These are phyloP conservation scores for Laburnicola sp. DNA, from an alignment of 2,329 filamentous ascomycete genomes.

Conservation along the genomic window DNA sequence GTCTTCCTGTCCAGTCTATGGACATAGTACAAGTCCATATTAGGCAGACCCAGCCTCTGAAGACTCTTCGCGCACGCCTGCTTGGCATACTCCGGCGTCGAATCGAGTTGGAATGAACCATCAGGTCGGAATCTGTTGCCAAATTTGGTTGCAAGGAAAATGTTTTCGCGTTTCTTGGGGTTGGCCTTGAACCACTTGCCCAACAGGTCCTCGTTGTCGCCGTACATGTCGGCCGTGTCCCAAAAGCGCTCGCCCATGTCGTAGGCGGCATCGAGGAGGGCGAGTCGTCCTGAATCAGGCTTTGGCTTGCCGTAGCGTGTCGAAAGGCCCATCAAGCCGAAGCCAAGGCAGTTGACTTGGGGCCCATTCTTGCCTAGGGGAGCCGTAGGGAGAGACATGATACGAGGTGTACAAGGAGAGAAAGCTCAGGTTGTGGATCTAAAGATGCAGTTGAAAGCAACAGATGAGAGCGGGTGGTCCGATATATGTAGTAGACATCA, in stretches of 20 bases:
- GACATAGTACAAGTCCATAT: conserved; percentile 52
- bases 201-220: conserved; percentile 41
- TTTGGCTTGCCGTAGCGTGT: conserved; percentile 52
- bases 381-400: conserved; percentile 46
- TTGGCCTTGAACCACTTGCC: conserved; percentile 42
- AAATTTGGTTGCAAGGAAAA: conserved; percentile 51
- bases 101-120: conserved; percentile 44
- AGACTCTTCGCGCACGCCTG: conserved; percentile 47
- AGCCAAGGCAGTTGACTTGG: conserved; percentile 54
- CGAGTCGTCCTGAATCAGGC: conserved; percentile 54
- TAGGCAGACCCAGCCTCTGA: conserved; percentile 45
- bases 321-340: conserved; percentile 56
- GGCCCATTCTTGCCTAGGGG: conserved; percentile 56
- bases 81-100: conserved; percentile 47
- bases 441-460: not conserved
- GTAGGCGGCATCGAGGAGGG: conserved; percentile 54
- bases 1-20: conserved; percentile 51
- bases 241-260: conserved; percentile 49
- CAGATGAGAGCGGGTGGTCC: too few species aligned
- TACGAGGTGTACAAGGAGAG: not conserved
- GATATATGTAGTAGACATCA: not conserved
- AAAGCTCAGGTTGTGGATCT: not conserved
- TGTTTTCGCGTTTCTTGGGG: conserved; percentile 49
- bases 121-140: conserved; percentile 56
- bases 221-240: conserved; percentile 36